Conservation (phyloP, 768 basidiomycete species). For the Pulveroboletus sp. region DNA sequence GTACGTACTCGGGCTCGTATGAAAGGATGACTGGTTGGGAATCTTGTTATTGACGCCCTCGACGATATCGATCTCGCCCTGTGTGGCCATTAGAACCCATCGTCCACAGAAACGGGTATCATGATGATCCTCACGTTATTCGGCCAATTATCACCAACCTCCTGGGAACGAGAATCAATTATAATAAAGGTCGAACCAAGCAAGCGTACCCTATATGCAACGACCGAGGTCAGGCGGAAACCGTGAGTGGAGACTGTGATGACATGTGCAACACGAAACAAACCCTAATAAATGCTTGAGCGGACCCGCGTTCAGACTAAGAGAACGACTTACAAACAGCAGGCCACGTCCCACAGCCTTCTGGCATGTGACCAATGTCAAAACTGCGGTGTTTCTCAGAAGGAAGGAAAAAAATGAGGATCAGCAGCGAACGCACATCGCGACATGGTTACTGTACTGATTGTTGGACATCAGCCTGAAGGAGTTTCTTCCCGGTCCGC, state of each 20-base stretch:
- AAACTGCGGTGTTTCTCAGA: constrained; percentile 17
- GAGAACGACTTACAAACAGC: constrained; percentile 28
- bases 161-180: constrained; percentile 12
- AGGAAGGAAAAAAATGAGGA: not conserved
- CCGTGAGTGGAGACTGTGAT: not conserved
- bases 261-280: constrained; percentile 1
- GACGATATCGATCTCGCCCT: constrained; percentile 33
- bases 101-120: no score
- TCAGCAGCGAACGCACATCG: constrained; percentile 20
- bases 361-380: constrained; percentile 37
- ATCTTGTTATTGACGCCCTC: constrained; percentile 31
- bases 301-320: not conserved
- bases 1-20: constrained; percentile 22
- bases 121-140: constrained; percentile 18
- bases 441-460: constrained; percentile 33
- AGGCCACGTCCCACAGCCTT: constrained; percentile 39
- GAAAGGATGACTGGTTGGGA: constrained; percentile 32
- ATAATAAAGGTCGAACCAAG: not conserved
- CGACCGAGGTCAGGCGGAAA: not conserved
- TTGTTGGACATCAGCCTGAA: constrained; percentile 33
- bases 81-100: no score
- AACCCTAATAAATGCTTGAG: constrained; percentile 22
- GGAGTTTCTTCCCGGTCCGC: constrained; percentile 34
- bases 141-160: constrained; percentile 28
- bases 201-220: constrained; percentile 22